Base-by-base conservation (phyloP, 2,329 filamentous ascomycete genomes). In the Scedosporium dehoogii region DNA sequence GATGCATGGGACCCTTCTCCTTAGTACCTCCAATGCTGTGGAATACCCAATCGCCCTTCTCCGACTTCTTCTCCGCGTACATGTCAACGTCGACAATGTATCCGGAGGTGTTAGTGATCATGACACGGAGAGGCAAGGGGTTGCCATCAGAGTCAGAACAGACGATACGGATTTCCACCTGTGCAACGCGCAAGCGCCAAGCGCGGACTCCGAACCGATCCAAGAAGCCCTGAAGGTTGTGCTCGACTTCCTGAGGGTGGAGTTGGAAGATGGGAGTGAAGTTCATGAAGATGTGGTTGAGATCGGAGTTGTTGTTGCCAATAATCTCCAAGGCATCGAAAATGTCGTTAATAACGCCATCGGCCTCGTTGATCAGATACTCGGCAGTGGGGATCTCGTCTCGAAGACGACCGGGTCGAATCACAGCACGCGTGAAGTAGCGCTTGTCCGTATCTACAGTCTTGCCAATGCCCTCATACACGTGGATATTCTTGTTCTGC, bases 261-360 rank as follows among this genome's bases (percentile, higher is more conserved):
- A 99, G 85, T 73, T 92, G 91, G 86, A 99, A 97, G 64, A 97
- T 90, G 9, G 92, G 91, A 0, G 91, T 94, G 80, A 99, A 99
- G 84, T 99, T 97, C 83, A 99, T 94, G 81, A 99, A 99, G 83
- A 99, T 94, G 79, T 99, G 94, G 82, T 99, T 99, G 73, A 99
- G 84, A 81, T 99, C 94, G 60, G 94, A 96, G 80, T 96, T 96
- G 81, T 97, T 97, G 83, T 96, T 97, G 72, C 94, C 94, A 72
- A 97, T 96, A 70, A 99, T 97, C 82, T 99, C 94, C 63, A 99
- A 82, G 55, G 94, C 94, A 73, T 99, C 94, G 60, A 97, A 86
- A 71, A 99, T 97, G 73, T 99, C 94, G 73, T 91, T 97, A 84
- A 99, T 92, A 69, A 97, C 83, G 66, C 94, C 88, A 72, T 99